A percentile compares a stretch with the other conserved stretches of the same genome.
phyloP scores from a whole-genome alignment of 192 early-diverging fungal species.

The Phlyctochytrium bullatum region DNA sequence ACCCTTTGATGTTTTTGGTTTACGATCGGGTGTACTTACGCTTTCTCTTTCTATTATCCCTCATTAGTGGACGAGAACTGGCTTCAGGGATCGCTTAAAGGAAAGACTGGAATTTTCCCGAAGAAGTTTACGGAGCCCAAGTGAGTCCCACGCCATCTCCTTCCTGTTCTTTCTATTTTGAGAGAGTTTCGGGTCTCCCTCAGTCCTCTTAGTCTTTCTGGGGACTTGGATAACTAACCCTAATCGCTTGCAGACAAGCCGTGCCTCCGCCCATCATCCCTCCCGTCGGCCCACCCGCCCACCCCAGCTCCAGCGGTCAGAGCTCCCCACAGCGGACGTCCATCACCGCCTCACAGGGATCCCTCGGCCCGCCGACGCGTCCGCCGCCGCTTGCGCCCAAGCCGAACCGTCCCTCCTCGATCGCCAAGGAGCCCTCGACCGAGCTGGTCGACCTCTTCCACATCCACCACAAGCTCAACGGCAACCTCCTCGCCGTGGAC shows the following conservation, averaged over 20 bases:
- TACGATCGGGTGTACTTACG: no score
- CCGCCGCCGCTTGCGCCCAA: neutral
- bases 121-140: constrained; percentile 28
- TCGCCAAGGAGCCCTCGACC: neutral
- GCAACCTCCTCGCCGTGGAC: neutral
- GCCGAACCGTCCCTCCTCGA: neutral
- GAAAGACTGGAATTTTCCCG: constrained; percentile 25
- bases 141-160: neutral
- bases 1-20: no score
- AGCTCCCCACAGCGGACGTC: neutral
- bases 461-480: neutral
- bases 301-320: neutral
- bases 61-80: constrained; percentile 27
- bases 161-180: neutral
- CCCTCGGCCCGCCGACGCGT: neutral
- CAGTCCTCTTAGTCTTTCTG: no score
- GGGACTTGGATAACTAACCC: no score
- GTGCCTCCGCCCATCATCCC: no score
- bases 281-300: neutral
- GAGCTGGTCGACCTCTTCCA: neutral
- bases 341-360: neutral
- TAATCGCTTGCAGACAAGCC: no score
- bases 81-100: constrained; percentile 20
- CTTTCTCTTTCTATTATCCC: neutral
- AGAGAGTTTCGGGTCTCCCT: no score